Evolutionary conservation across 257 asterid species (phyloP), one percentile per base, ranked within the genome.

Genomic region (Capsicum pubescens): DNA sequence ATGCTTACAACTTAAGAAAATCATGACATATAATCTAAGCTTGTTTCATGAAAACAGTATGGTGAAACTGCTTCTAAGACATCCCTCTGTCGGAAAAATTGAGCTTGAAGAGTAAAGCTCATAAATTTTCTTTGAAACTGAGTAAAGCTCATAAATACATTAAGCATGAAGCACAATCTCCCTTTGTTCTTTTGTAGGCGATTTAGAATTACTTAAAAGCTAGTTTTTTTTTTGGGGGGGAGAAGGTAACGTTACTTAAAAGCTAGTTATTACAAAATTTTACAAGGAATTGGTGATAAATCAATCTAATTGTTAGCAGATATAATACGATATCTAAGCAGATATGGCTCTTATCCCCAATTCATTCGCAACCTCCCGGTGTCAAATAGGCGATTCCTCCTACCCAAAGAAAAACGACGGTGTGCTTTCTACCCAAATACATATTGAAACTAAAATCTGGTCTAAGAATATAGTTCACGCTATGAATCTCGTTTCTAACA

Each of bases 111-210:
- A 11, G n/a, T 12, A 66, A 13, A 66, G 74, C 50, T 67, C 50
- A 15, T 35, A 26, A 67, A 68, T 26, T 26, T 26, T 26, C 26
- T 26, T 26, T 26, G 26, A 26, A 26, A 26, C 26, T 26, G 35
- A 11, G n/a, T 12, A 66, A 13, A 66, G 74, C 50, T 67, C 50
- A 15, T 35, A 26, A 67, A 68, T 15, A 36, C 36, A 68, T 15
- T 13, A 36, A 68, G 77, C 26, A 36, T 36, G 77, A 68, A 76
- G 60, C 63, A 13, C 7, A 76, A 21, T 76, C 81, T 76, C 63
- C 21, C 39, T 52, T 26, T 21, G 21, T 76, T 76, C 21, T 52
- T 14, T n/a, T 8, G 0, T 4, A 50, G 5, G 46, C 7, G 81
- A 76, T 76, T 13, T 50, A 9, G 14, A 76, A 1, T 13, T 21